Base-by-base conservation (phyloP, 106 monocot species). In the Allium cepa region DNA sequence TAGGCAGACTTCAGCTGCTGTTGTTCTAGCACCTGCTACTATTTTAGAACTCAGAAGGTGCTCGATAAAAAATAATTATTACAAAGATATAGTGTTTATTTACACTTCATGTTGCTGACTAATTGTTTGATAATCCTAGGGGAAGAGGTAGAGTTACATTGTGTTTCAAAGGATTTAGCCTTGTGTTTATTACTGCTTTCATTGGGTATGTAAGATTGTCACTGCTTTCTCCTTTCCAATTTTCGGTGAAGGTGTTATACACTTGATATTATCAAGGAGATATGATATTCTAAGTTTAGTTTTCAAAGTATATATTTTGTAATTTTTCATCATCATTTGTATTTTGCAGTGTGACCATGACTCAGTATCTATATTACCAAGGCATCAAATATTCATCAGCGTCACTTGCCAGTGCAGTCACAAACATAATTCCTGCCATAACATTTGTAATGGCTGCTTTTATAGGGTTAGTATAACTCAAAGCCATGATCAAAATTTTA, bases 361-460 rank as follows among this genome's bases (percentile, higher is more conserved):
- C 64, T 53, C 69, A 73, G 50, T 69, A 18, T 71, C 47, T 69
- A 14, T 77, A 69, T 46, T 81, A 77, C 60, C 59, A 69, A 73
- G 81, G 81, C 3, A 17, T 81, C 56, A 14, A 69, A 11, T 50
- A 73, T 58, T 63, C 75, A 2, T 69, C 81, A 8, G 69, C 81
- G 10, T 73, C 81, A 49, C 7, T 77, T 45, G 81, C 81, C 14
- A 77, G 58, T 12, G 68, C 81, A 0, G 63, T 73, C 53, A 22
- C 47, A 11, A 81, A 81, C 50, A 16, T 78, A 57, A 68, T 73
- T 7, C 81, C 81, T 9, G 81, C 81, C 46, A 36, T 73, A 8
- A 81, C 81, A 15, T 77, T 81, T 26, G 49, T 77, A 15, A 81
- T 81, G 69, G 81, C 81, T 46, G 77, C 72, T 7, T 49, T 77